Conservation (phyloP, 2,329 filamentous ascomycete genomes). For the Scedosporium dehoogii region DNA sequence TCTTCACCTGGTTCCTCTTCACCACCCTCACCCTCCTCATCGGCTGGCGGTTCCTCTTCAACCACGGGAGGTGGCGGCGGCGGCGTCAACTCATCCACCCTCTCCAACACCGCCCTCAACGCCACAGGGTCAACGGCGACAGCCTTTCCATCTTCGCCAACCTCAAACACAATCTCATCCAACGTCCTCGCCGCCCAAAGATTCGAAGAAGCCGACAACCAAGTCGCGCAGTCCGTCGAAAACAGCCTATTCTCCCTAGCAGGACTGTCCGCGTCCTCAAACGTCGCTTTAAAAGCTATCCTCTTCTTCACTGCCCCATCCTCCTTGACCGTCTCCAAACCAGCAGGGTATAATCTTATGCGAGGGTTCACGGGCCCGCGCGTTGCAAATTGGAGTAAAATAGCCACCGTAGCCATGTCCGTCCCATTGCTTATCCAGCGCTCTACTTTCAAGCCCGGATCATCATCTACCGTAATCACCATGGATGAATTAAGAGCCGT, state of each 20-base stretch:
- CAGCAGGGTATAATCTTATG: slow-evolving; percentile 3
- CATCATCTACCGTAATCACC: slow-evolving; percentile 1
- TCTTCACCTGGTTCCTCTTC: neutral
- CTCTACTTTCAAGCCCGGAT: slow-evolving; percentile 1
- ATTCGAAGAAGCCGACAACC: slow-evolving; percentile 3
- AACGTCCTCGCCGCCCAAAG: slow-evolving; percentile 1
- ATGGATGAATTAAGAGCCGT: slow-evolving; percentile 1
- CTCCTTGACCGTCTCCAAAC: slow-evolving; percentile 4
- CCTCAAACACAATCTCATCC: slow-evolving; percentile 6
- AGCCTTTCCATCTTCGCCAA: neutral
- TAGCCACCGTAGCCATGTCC: slow-evolving; percentile 3
- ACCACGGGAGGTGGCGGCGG: neutral
- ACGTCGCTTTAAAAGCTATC: slow-evolving; percentile 2
- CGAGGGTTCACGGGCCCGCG: slow-evolving; percentile 1
- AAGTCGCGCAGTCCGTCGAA: slow-evolving; percentile 7
- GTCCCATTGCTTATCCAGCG: slow-evolving; percentile 7
- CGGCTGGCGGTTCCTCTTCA: neutral
- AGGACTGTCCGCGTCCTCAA: slow-evolving; percentile 1
- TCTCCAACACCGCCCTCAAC: slow-evolving; percentile 1
- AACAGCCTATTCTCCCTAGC: slow-evolving; percentile 4
- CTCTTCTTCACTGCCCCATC: neutral
- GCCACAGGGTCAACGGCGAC: slow-evolving; percentile 7
- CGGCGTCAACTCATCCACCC: neutral
- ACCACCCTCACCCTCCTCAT: neutral
- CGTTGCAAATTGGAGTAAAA: neutral